These are phyloP conservation scores for Dioszegia aurantiaca DNA, from an alignment of 768 basidiomycete species.

Conservation along the genomic window DNA sequence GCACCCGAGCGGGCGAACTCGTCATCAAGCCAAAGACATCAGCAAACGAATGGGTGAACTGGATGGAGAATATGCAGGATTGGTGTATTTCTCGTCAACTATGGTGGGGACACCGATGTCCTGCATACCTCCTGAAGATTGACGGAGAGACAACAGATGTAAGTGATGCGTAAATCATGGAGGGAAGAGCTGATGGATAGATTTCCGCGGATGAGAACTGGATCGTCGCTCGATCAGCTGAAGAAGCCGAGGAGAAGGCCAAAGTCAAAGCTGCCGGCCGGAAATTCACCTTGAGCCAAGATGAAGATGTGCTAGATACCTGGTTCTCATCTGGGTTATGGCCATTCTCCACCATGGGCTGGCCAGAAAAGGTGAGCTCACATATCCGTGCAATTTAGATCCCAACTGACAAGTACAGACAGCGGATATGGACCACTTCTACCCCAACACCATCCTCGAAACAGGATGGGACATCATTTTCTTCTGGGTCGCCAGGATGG, in stretches of 20 bases:
- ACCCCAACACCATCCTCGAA: slow-evolving; percentile 85
- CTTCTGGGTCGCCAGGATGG: slow-evolving; percentile 99
- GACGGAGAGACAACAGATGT: slow-evolving; percentile 69
- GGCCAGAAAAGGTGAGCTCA: slow-evolving; percentile 77
- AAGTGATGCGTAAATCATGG: slow-evolving; percentile 20
- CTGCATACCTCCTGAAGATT: slow-evolving; percentile 85
- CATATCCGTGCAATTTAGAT: background rate
- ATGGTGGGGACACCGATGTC: slow-evolving; percentile 98
- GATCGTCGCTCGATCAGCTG: slow-evolving; percentile 83
- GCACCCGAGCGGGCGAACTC: slow-evolving; percentile 83
- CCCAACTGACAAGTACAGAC: slow-evolving; percentile 58
- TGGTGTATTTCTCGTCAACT: slow-evolving; percentile 99
- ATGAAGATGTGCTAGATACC: slow-evolving; percentile 95
- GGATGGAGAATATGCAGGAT: slow-evolving; percentile 92
- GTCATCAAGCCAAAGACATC: slow-evolving; percentile 76
- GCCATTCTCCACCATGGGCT: slow-evolving; percentile 97
- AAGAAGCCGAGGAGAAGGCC: slow-evolving; percentile 74
- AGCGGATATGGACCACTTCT: slow-evolving; percentile 72
- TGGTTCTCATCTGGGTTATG: slow-evolving; percentile 98
- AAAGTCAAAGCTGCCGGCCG: slow-evolving; percentile 63
- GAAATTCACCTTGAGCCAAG: slow-evolving; percentile 77
- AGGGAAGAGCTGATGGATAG: slow-evolving; percentile 49
- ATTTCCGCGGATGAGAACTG: slow-evolving; percentile 71
- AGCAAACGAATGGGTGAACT: slow-evolving; percentile 92
- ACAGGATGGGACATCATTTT: slow-evolving; percentile 99